Conservation (phyloP, 2,329 filamentous ascomycete species). For the Cladosporium sp. region DNA sequence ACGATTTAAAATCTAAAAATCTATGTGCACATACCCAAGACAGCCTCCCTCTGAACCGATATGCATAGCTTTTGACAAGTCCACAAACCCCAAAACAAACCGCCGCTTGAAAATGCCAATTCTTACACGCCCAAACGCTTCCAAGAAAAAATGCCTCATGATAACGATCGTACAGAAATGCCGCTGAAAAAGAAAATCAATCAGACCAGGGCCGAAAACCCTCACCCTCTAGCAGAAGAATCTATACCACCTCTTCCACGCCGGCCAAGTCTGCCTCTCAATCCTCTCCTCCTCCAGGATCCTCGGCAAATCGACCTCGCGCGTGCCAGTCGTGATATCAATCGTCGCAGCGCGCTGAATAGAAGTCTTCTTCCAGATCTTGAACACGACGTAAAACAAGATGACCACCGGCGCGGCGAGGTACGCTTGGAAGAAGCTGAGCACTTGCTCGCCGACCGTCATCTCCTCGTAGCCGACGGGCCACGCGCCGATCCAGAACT, state of each 20-base stretch:
- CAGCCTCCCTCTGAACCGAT: background rate
- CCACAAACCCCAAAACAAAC: background rate
- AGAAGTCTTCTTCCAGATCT: conserved; percentile 69
- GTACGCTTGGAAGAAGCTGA: conserved; percentile 36
- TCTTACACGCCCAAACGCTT: background rate
- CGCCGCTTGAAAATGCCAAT: background rate
- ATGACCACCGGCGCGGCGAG: conserved; percentile 38
- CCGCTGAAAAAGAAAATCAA: background rate
- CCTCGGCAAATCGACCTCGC: conserved; percentile 11
- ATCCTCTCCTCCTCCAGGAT: conserved; percentile 15
- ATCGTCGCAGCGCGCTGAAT: conserved; percentile 11
- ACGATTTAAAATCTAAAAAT: background rate
- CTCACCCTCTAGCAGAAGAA: conserved; percentile 14
- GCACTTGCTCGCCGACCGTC: conserved; percentile 36
- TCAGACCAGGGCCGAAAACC: background rate
- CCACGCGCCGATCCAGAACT: conserved; percentile 76
- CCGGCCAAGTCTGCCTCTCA: conserved; percentile 16
- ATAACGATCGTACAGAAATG: background rate
- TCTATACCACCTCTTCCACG: conserved; percentile 18
- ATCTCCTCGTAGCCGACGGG: conserved; percentile 61
- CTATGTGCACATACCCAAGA: background rate
- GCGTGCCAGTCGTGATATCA: conserved; percentile 14
- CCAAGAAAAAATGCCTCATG: background rate
- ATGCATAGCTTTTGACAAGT: background rate
- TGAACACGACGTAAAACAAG: conserved; percentile 60